phyloP scores from a whole-genome alignment of 306 rosid genomes.

The Crotalaria pallida region DNA sequence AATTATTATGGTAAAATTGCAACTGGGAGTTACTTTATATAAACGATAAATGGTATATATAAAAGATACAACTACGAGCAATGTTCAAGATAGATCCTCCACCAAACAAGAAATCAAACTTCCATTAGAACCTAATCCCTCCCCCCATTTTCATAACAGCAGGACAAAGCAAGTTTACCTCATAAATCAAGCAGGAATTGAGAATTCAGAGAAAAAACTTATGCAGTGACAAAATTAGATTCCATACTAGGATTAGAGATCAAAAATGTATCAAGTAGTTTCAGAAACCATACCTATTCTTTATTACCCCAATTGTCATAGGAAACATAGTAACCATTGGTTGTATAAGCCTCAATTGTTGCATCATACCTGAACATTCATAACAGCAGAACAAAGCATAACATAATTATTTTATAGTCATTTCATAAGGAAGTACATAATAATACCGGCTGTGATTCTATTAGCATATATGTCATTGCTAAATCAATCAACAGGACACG shows the following conservation, averaged over 20 bases:
- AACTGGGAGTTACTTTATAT: not conserved
- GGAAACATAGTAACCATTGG: slow-evolving; percentile 67
- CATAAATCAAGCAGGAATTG: not conserved
- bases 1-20: not conserved
- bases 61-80: not conserved
- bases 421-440: too few species aligned
- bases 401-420: too few species aligned
- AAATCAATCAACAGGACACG: too few species aligned
- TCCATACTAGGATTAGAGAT: not conserved
- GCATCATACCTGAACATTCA: slow-evolving; percentile 79
- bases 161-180: not conserved
- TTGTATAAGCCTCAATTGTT: slow-evolving; percentile 66
- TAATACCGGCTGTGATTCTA: too few species aligned
- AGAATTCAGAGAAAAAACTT: not conserved
- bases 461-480: too few species aligned
- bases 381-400: slow-evolving; percentile 34
- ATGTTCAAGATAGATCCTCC: not conserved
- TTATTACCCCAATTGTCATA: slow-evolving; percentile 89
- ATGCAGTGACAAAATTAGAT: not conserved
- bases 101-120: not conserved
- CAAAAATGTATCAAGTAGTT: not conserved
- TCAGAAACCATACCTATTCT: slow-evolving; percentile 76
- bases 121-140: not conserved
- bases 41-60: not conserved
- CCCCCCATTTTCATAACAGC: not conserved